phyloP scores from a whole-genome alignment of 2,329 filamentous ascomycete species.

The Cladosporium sp. region DNA sequence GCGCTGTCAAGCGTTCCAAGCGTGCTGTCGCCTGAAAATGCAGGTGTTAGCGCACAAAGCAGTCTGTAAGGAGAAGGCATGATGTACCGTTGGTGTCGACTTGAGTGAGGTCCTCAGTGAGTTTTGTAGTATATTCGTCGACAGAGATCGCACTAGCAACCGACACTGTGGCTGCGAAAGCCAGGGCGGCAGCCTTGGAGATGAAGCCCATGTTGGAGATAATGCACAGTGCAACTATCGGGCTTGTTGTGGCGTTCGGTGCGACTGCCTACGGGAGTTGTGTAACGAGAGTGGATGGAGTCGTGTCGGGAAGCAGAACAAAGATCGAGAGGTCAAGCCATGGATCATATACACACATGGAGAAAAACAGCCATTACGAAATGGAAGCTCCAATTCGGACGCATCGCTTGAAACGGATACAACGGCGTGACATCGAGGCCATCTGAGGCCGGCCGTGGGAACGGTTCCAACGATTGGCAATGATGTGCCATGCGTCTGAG shows the following conservation, averaged over 20 bases:
- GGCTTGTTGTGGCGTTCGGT: slow-evolving; percentile 14
- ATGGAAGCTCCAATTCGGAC: neutral
- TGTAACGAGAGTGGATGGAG: slow-evolving; percentile 14
- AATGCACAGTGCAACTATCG: slow-evolving; percentile 17
- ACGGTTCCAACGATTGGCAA: slow-evolving; percentile 4
- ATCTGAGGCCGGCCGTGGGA: slow-evolving; percentile 3
- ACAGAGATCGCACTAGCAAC: neutral
- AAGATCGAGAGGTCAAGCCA: neutral
- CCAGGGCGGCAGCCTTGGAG: slow-evolving; percentile 9
- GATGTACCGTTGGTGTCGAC: slow-evolving; percentile 17
- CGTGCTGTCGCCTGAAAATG: slow-evolving; percentile 24
- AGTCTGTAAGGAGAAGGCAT: slow-evolving; percentile 17
- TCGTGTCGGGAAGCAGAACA: slow-evolving; percentile 8
- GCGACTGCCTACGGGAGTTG: slow-evolving; percentile 6
- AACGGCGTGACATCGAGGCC: slow-evolving; percentile 8
- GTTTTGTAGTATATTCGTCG: neutral
- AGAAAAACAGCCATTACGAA: neutral
- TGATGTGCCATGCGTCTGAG: slow-evolving; percentile 4
- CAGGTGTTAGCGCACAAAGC: slow-evolving; percentile 34
- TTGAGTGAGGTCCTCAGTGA: slow-evolving; percentile 2
- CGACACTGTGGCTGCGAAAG: slow-evolving; percentile 16
- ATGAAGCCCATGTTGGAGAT: slow-evolving; percentile 18
- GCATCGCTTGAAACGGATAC: neutral
- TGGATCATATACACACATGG: neutral
- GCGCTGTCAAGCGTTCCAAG: slow-evolving; percentile 25